These are phyloP conservation scores for Kockovaella imperatae DNA, from an alignment of 768 basidiomycete genomes.

Conservation along the genomic window DNA sequence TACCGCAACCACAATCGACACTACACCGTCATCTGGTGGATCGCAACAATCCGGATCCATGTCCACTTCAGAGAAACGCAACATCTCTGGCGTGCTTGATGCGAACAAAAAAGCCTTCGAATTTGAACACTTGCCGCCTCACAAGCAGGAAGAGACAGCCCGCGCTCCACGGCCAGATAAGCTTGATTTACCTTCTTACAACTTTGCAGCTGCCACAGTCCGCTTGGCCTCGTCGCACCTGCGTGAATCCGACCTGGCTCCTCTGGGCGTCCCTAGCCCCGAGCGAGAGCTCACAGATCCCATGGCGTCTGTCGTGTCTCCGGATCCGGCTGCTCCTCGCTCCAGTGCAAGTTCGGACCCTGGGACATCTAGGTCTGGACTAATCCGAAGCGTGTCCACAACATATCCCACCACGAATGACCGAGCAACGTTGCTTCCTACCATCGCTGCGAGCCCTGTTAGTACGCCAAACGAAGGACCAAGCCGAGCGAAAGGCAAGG, in stretches of 20 bases:
- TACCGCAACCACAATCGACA: too few relatives aligned
- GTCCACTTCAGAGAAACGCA: too few relatives aligned
- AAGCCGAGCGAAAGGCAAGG: conserved; percentile 19
- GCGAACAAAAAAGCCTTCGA: conserved; percentile 20
- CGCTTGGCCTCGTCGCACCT: conserved; percentile 32
- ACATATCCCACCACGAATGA: conserved; percentile 47
- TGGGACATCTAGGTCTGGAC: conserved; percentile 38
- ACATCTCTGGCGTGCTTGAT: too few relatives aligned
- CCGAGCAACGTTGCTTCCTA: conserved; percentile 24
- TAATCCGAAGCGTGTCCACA: conserved; percentile 42
- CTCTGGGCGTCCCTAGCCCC: conserved; percentile 77
- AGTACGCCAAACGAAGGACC: conserved; percentile 48
- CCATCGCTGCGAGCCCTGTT: conserved; percentile 31
- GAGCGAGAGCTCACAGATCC: conserved; percentile 89
- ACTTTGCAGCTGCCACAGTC: conserved; percentile 37
- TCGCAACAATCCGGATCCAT: too few relatives aligned
- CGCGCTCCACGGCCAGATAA: conserved; percentile 14
- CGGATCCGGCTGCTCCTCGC: conserved; percentile 1
- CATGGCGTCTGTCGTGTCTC: conserved; percentile 47
- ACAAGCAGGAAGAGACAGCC: background rate
- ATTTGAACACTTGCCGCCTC: conserved; percentile 18
- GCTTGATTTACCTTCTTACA: conserved; percentile 30
- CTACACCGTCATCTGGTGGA: too few relatives aligned
- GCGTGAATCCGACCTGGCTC: conserved; percentile 57
- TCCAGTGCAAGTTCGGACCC: conserved; percentile 32